Percentiles rank a stretch among this genome's conserved stretches.
Evolutionary conservation across 1,284 basidiomycete genomes (phyloP).

Genomic region (Heliocybe sulcata): DNA sequence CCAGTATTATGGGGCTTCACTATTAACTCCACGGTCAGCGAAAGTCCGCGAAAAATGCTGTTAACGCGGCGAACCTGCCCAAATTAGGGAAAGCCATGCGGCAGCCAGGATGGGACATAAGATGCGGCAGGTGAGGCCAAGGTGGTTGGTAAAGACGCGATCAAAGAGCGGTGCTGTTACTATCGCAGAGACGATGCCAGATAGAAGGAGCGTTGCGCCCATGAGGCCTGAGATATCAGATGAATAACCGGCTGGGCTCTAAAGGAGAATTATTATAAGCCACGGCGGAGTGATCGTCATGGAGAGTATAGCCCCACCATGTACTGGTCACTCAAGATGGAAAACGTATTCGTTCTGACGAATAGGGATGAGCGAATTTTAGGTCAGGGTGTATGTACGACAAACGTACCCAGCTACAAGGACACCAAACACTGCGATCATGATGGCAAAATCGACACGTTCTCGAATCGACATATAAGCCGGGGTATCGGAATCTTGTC

Average conservation of each 20-base stretch:
- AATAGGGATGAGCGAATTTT: background rate
- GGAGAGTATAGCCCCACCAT: conserved; percentile 34
- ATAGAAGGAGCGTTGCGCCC: conserved; percentile 59
- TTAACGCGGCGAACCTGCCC: conserved; percentile 51
- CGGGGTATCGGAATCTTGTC: conserved; percentile 25
- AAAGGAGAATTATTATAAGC: conserved; percentile 1
- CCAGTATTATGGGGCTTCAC: conserved; percentile 53
- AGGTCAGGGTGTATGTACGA: background rate
- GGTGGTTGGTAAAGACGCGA: conserved; percentile 63
- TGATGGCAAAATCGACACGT: conserved; percentile 59
- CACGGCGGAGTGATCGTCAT: background rate
- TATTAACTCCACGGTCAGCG: conserved; percentile 15
- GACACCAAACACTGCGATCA: conserved; percentile 53
- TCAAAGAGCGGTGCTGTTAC: conserved; percentile 70
- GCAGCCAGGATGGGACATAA: conserved; percentile 53
- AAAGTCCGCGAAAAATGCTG: background rate
- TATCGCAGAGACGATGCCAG: conserved; percentile 61
- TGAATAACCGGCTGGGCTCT: conserved; percentile 73
- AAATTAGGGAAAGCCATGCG: conserved; percentile 67
- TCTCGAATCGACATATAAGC: conserved; percentile 55
- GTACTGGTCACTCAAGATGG: conserved; percentile 58
- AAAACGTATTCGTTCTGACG: conserved; percentile 38
- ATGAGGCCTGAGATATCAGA: conserved; percentile 56
- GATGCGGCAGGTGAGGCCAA: conserved; percentile 52
- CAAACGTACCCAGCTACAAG: conserved; percentile 52